Evolutionary conservation across 2,329 filamentous ascomycete genomes (phyloP).

Genomic region (Paraconiothyrium sp.): DNA sequence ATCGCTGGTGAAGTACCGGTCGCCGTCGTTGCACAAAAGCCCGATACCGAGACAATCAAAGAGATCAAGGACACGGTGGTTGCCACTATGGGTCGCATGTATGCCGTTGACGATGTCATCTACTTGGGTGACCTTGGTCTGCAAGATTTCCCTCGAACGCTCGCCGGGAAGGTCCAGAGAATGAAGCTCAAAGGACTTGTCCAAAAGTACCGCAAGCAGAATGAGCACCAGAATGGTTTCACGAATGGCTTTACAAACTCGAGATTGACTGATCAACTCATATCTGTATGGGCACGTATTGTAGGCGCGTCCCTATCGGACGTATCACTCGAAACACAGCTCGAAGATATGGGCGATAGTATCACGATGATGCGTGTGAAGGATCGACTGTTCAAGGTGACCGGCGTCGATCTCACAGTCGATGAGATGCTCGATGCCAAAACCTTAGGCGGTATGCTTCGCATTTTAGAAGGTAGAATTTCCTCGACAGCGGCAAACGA

Average conservation of each 20-base stretch:
- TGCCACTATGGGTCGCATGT: not conserved
- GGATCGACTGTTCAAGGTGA: not conserved
- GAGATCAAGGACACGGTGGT: not conserved
- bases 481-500: not conserved
- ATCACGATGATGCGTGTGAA: not conserved
- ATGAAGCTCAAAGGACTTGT: not conserved
- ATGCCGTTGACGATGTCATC: not conserved
- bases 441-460: not conserved
- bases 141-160: not conserved
- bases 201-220: not conserved
- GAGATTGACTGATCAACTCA: not conserved
- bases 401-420: not conserved
- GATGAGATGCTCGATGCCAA: not conserved
- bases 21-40: not conserved
- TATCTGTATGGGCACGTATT: not conserved
- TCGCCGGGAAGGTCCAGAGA: not conserved
- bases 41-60: not conserved
- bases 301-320: not conserved
- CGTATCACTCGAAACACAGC: not conserved
- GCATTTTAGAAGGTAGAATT: not conserved
- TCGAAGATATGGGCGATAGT: conserved; percentile 1
- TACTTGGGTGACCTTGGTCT: not conserved
- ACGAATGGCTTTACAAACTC: not conserved
- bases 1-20: not conserved
- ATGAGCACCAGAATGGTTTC: not conserved